Percentiles rank a stretch among this genome's conserved stretches.
These are phyloP conservation scores for Claviceps sp. DNA, from an alignment of 2,329 filamentous ascomycete species.

Conservation along the genomic window DNA sequence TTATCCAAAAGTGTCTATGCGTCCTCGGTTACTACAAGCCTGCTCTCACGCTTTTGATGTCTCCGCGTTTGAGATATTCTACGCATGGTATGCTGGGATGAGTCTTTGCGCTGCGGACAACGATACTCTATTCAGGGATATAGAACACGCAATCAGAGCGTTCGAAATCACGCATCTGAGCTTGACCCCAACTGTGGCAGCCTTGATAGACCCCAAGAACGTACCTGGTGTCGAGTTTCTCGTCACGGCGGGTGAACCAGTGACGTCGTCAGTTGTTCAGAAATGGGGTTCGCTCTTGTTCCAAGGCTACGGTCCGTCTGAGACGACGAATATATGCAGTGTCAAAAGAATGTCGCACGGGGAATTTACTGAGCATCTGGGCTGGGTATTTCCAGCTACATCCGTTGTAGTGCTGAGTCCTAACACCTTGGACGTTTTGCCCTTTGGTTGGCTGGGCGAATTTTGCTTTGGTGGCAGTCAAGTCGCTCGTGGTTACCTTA, in stretches of 20 bases:
- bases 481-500: slow-evolving; percentile 62
- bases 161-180: slow-evolving; percentile 66
- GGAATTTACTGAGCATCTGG: slow-evolving; percentile 63
- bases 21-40: slow-evolving; percentile 59
- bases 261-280: slow-evolving; percentile 57
- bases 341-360: slow-evolving; percentile 46
- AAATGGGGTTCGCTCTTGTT: slow-evolving; percentile 59
- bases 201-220: slow-evolving; percentile 53
- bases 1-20: slow-evolving; percentile 40
- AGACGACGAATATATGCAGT: slow-evolving; percentile 80
- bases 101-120: slow-evolving; percentile 64
- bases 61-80: slow-evolving; percentile 85
- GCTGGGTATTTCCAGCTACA: slow-evolving; percentile 59
- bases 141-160: slow-evolving; percentile 51
- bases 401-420: slow-evolving; percentile 51
- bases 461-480: slow-evolving; percentile 80
- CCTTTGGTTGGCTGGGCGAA: slow-evolving; percentile 63
- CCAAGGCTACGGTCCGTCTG: slow-evolving; percentile 74
- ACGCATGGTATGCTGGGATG: slow-evolving; percentile 66
- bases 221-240: slow-evolving; percentile 62
- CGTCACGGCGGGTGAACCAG: slow-evolving; percentile 67
- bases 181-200: slow-evolving; percentile 73
- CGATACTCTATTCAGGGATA: slow-evolving; percentile 58
- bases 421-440: slow-evolving; percentile 38
- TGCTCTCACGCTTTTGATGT: slow-evolving; percentile 81